Evolutionary conservation across 1,284 basidiomycete genomes (phyloP).

Genomic region (Ceratobasidium sp.): DNA sequence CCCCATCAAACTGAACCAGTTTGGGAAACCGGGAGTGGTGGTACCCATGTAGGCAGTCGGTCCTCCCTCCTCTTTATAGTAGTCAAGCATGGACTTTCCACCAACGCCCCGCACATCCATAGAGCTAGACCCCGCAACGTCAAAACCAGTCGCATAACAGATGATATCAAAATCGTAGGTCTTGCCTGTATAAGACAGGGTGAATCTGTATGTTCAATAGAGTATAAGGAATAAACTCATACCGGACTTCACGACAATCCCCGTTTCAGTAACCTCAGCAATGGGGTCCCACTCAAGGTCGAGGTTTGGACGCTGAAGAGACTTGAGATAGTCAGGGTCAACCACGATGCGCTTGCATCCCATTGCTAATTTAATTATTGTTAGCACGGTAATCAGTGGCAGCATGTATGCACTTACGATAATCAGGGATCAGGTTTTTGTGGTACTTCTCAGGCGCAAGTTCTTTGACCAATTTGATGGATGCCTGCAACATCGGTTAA

Average conservation of each 20-base stretch:
- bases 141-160: slow-evolving; percentile 44
- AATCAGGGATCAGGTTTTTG: slow-evolving; percentile 61
- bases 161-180: slow-evolving; percentile 43
- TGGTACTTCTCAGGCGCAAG: slow-evolving; percentile 59
- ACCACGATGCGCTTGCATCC: slow-evolving; percentile 68
- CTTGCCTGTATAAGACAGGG: slow-evolving; percentile 22
- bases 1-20: slow-evolving; percentile 62
- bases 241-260: slow-evolving; percentile 58
- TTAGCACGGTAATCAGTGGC: background rate
- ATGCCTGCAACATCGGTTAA: background rate
- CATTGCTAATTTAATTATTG: slow-evolving; percentile 35
- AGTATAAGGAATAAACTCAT: background rate
- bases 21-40: slow-evolving; percentile 63
- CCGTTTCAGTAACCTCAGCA: slow-evolving; percentile 58
- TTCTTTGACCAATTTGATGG: slow-evolving; percentile 3
- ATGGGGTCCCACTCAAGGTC: slow-evolving; percentile 61
- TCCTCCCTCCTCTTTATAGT: slow-evolving; percentile 60
- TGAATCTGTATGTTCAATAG: slow-evolving; percentile 15
- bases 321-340: slow-evolving; percentile 64
- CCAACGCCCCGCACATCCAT: slow-evolving; percentile 34
- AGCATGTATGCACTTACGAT: slow-evolving; percentile 54
- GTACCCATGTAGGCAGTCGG: slow-evolving; percentile 62
- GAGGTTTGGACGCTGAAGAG: slow-evolving; percentile 65
- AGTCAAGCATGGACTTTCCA: slow-evolving; percentile 57
- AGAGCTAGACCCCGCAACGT: slow-evolving; percentile 31